phyloP scores from a whole-genome alignment of 768 basidiomycete genomes.

The Xerocomellus amylosporus region DNA sequence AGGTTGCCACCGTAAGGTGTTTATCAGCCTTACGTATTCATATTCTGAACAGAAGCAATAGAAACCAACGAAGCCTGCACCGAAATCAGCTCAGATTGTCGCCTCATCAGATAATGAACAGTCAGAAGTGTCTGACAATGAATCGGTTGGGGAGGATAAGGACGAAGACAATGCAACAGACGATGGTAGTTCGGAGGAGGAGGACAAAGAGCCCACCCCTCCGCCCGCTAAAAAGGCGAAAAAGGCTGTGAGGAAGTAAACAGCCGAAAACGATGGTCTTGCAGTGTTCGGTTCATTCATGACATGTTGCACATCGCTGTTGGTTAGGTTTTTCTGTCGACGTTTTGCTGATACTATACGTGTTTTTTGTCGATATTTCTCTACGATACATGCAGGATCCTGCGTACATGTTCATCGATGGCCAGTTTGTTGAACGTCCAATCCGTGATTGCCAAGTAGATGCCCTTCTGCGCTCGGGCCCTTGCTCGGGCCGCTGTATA shows the following conservation, averaged over 20 bases:
- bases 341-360: conserved; percentile 25
- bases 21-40: conserved; percentile 7
- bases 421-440: background rate
- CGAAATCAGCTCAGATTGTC: conserved; percentile 26
- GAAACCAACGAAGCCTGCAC: conserved; percentile 24
- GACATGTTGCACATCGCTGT: conserved; percentile 1
- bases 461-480: conserved; percentile 2
- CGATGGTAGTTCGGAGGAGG: conserved; percentile 22
- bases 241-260: conserved; percentile 28
- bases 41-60: conserved; percentile 17
- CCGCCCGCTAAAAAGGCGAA: conserved; percentile 31
- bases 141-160: conserved; percentile 27
- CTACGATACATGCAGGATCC: conserved; percentile 23
- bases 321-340: conserved; percentile 3
- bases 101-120: conserved; percentile 30
- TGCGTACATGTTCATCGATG: background rate
- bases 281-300: conserved; percentile 7
- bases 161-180: conserved; percentile 24
- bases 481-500: conserved; percentile 13
- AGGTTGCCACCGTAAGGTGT: conserved; percentile 21
- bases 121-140: conserved; percentile 30
- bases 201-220: conserved; percentile 27
- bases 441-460: conserved; percentile 4
- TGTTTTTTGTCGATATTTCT: conserved; percentile 27
- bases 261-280: background rate